These are phyloP conservation scores for Crithidia brevicula DNA, from an alignment of 208 protist genomes.

Conservation along the genomic window DNA sequence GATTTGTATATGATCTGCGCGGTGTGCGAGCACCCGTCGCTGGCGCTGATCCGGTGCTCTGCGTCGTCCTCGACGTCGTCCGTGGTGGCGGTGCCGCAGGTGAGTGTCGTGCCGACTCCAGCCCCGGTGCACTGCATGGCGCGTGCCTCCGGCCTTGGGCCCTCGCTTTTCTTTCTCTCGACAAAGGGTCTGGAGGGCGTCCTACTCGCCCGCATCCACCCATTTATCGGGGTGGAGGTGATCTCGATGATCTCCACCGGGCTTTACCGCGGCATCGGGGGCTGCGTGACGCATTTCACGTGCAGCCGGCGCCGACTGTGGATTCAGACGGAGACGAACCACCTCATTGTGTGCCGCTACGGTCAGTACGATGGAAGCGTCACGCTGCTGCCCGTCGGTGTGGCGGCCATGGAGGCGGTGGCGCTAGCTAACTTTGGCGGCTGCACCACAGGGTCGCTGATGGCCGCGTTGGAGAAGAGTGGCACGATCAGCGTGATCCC, in stretches of 20 bases:
- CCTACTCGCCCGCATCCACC: conserved; percentile 64
- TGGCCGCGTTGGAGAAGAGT: conserved; percentile 70
- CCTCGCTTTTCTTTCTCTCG: conserved; percentile 65
- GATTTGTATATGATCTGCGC: conserved; percentile 71
- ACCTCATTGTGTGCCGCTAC: conserved; percentile 82
- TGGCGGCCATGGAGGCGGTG: conserved; percentile 53
- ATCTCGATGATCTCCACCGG: conserved; percentile 67
- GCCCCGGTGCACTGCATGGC: conserved; percentile 59
- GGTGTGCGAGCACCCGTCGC: conserved; percentile 41
- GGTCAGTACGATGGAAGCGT: conserved; percentile 31
- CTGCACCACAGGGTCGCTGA: conserved; percentile 63
- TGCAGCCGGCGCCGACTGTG: conserved; percentile 71
- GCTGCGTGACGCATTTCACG: conserved; percentile 50
- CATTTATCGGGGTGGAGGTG: conserved; percentile 69
- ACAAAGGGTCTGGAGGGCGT: conserved; percentile 63
- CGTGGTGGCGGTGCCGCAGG: conserved; percentile 10
- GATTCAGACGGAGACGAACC: conserved; percentile 70
- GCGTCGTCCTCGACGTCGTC: conserved; percentile 2
- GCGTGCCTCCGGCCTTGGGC: conserved; percentile 53
- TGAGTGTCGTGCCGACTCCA: conserved; percentile 43
- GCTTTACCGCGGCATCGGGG: conserved; percentile 71
- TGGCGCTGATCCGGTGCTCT: conserved; percentile 51
- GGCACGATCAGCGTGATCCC: conserved; percentile 62
- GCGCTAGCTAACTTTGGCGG: conserved; percentile 54
- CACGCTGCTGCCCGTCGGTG: conserved; percentile 70